Percentiles rank a stretch among this genome's conserved stretches.
These are phyloP conservation scores for Xylariaceae sp. DNA, from an alignment of 2,329 filamentous ascomycete species.

Conservation along the genomic window DNA sequence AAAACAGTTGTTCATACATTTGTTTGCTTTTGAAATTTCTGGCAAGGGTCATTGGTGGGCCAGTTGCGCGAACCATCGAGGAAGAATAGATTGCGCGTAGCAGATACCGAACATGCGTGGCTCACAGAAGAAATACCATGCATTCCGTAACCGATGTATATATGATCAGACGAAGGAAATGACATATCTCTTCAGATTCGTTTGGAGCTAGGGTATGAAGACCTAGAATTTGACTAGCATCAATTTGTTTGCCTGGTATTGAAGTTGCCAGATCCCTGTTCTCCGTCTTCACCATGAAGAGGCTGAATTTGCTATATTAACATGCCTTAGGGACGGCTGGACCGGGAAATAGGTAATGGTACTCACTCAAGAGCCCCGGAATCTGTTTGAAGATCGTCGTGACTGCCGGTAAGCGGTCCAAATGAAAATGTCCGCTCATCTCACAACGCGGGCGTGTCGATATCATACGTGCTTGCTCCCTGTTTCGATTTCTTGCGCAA, in stretches of 20 bases:
- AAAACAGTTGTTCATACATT: neutral
- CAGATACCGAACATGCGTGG: too few species aligned
- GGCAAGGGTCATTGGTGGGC: too few species aligned
- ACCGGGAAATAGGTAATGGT: neutral
- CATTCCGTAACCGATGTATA: too few species aligned
- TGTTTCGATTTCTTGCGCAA: constrained; percentile 6
- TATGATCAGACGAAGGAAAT: constrained; percentile 8
- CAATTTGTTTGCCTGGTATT: too few species aligned
- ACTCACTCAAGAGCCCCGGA: neutral
- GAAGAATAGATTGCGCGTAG: too few species aligned
- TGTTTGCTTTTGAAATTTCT: neutral
- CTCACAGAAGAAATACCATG: too few species aligned
- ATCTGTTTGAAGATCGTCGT: neutral
- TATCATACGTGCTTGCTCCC: too few species aligned
- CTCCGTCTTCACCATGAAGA: constrained; percentile 14
- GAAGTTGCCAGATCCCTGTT: neutral
- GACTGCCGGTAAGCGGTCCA: neutral
- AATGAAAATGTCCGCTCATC: too few species aligned
- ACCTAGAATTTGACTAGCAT: too few species aligned
- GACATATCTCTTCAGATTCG: constrained; percentile 11
- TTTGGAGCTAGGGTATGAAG: neutral
- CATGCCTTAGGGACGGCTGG: constrained; percentile 3
- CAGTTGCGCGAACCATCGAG: too few species aligned
- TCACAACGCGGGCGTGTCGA: too few species aligned
- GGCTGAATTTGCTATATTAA: constrained; percentile 10